These are phyloP conservation scores for Choanephora cucurbitarum DNA, from an alignment of 371 early-diverging fungal genomes.

Conservation along the genomic window DNA sequence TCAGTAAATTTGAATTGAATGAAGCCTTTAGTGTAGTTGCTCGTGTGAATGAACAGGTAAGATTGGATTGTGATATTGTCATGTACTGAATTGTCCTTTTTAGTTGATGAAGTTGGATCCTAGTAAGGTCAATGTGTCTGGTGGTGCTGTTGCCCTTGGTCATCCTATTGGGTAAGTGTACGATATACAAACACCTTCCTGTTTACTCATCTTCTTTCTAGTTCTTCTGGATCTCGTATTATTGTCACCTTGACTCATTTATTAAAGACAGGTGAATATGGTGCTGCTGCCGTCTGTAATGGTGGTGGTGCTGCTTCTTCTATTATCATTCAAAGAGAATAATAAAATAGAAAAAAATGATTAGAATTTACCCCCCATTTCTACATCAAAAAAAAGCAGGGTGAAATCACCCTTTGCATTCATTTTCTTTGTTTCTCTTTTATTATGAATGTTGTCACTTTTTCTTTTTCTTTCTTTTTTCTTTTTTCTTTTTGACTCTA, in stretches of 20 bases:
- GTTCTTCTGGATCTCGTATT: constrained; percentile 87
- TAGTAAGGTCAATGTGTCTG: constrained; percentile 80
- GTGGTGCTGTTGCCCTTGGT: constrained; percentile 93
- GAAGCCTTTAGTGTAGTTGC: constrained; percentile 95
- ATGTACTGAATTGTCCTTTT: too few relatives aligned
- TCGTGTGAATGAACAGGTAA: constrained; percentile 73
- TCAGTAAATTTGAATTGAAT: constrained; percentile 87
- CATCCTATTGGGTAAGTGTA: constrained; percentile 86
- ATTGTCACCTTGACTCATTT: constrained; percentile 84
- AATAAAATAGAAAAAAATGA: constrained; percentile 1
- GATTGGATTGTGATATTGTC: too few relatives aligned
- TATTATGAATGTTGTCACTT: neutral
- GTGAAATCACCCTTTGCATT: neutral
- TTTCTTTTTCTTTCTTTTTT: neutral
- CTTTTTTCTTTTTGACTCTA: neutral
- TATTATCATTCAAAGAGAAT: constrained; percentile 76
- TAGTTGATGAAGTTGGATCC: constrained; percentile 75
- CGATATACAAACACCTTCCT: too few relatives aligned
- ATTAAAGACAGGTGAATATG: constrained; percentile 78
- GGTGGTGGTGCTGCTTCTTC: constrained; percentile 93
- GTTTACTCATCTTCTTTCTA: constrained; percentile 6
- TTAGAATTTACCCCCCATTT: neutral
- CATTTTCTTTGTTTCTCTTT: neutral
- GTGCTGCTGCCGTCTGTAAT: constrained; percentile 90
- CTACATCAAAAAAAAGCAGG: neutral